phyloP scores from a whole-genome alignment of 768 basidiomycete species.

The Mycena albidolilacea region DNA sequence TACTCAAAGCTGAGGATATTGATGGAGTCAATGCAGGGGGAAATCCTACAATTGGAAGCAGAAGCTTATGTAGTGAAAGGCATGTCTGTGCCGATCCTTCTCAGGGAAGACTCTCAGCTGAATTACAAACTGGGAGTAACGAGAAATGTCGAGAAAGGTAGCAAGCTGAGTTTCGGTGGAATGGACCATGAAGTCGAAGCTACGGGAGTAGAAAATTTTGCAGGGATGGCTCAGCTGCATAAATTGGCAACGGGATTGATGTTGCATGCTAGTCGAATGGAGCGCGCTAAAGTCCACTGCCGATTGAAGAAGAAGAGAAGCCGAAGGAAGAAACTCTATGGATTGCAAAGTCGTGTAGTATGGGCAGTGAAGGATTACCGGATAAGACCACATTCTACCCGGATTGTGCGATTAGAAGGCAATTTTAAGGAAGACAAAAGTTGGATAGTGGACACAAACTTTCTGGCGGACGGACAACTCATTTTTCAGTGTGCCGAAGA shows the following conservation, averaged over 20 bases:
- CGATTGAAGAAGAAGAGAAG: no score
- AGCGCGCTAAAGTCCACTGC: not conserved
- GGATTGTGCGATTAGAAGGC: no score
- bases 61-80: no score
- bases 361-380: not conserved
- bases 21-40: not conserved
- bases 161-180: not conserved
- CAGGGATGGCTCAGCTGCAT: not conserved
- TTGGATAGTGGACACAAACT: not conserved
- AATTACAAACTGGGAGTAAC: not conserved
- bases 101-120: not conserved
- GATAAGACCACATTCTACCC: not conserved
- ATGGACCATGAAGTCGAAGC: not conserved
- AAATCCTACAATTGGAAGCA: not conserved
- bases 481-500: not conserved
- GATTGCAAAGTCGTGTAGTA: not conserved
- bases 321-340: no score
- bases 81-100: no score
- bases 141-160: not conserved
- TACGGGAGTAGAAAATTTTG: not conserved
- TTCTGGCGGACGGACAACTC: not conserved
- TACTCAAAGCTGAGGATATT: not conserved
- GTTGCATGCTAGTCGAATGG: not conserved
- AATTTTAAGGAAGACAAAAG: not conserved
- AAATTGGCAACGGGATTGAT: not conserved